phyloP scores from a whole-genome alignment of 345 rosid species.

The Luvunga scandens region DNA sequence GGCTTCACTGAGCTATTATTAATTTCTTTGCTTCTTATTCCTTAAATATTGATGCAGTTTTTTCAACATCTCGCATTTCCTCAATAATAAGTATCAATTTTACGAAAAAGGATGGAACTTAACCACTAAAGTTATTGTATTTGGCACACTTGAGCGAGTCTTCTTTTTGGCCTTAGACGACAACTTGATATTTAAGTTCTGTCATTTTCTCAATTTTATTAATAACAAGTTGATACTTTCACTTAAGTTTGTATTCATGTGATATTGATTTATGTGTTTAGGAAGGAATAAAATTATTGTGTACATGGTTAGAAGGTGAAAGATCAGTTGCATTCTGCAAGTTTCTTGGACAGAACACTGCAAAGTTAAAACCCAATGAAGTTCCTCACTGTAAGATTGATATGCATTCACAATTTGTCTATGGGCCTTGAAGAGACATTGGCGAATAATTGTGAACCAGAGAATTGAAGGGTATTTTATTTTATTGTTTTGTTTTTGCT shows the following conservation, averaged over 20 bases:
- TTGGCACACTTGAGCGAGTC: neutral
- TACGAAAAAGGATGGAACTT: neutral
- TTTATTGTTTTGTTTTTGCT: constrained; percentile 34
- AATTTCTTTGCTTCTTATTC: neutral
- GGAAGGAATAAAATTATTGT: constrained; percentile 87
- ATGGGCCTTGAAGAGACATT: neutral
- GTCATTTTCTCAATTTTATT: neutral
- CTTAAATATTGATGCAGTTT: neutral
- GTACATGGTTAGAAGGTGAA: constrained; percentile 78
- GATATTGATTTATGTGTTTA: constrained; percentile 21
- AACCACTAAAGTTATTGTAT: neutral
- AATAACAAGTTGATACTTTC: neutral
- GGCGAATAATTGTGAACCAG: neutral
- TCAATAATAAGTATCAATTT: neutral
- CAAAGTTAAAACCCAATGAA: constrained; percentile 58
- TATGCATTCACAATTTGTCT: neutral
- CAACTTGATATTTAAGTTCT: neutral
- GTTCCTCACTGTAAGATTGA: constrained; percentile 65
- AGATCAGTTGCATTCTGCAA: constrained; percentile 59
- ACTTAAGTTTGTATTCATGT: neutral
- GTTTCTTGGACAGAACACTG: constrained; percentile 62
- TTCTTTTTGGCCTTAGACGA: neutral
- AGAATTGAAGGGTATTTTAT: constrained; percentile 1
- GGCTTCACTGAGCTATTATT: neutral
- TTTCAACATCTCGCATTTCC: neutral